Evolutionary conservation across 352 stramenopile genomes (phyloP).

Genomic region (Pythium chondricola): DNA sequence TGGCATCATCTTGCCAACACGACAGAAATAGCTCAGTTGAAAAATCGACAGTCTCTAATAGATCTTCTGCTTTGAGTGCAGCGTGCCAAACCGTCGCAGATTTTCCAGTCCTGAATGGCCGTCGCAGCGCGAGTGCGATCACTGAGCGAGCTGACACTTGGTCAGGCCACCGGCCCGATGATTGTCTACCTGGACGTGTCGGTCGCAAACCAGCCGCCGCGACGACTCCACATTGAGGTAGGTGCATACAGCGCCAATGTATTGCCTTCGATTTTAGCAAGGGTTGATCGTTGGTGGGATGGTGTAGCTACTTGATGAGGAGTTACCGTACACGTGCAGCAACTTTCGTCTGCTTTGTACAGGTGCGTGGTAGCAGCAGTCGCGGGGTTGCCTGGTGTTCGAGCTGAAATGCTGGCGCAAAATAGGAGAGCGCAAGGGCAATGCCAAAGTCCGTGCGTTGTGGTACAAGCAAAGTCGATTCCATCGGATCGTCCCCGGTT

Average conservation of each 20-base stretch:
- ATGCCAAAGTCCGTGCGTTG: conserved; percentile 35
- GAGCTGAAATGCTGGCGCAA: conserved; percentile 7
- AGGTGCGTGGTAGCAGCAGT: conserved; percentile 24
- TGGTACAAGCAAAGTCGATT: conserved; percentile 95
- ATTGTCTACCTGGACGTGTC: conserved; percentile 63
- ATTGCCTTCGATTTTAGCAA: no score
- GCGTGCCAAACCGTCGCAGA: no score
- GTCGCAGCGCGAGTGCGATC: conserved; percentile 36
- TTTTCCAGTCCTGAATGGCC: conserved; percentile 45
- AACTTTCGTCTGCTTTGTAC: conserved; percentile 78
- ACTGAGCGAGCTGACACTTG: conserved; percentile 40
- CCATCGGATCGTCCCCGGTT: conserved; percentile 97
- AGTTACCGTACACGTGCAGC: conserved; percentile 49
- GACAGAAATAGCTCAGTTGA: not conserved
- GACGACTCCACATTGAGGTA: conserved; percentile 66
- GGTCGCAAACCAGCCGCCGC: conserved; percentile 38
- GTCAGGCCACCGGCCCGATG: conserved; percentile 25
- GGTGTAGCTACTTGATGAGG: conserved; percentile 58
- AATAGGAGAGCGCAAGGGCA: conserved; percentile 38
- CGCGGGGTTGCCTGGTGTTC: not conserved
- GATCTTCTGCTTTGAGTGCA: no score
- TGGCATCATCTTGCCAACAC: not conserved
- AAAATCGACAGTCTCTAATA: not conserved
- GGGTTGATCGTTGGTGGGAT: conserved; percentile 1
- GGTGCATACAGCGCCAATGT: not conserved